These are phyloP conservation scores for Candida sp. DNA, from an alignment of 1,139 yeast genomes.

Conservation along the genomic window DNA sequence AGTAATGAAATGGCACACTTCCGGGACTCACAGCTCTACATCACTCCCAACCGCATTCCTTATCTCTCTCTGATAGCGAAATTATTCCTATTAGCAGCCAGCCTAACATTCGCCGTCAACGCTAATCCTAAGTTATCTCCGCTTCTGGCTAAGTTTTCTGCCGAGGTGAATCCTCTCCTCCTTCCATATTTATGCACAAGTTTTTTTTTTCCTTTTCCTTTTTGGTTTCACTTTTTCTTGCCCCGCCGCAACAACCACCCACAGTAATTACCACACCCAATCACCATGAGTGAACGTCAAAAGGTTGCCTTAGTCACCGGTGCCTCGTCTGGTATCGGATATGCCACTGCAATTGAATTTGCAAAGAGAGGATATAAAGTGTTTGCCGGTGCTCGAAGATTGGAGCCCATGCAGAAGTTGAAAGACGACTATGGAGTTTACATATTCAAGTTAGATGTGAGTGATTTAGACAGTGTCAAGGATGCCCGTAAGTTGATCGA, in stretches of 20 bases:
- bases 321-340: constrained; percentile 84
- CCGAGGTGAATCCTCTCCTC: too few relatives aligned
- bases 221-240: not conserved
- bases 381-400: constrained; percentile 66
- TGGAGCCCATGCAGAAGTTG: constrained; percentile 63
- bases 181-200: not conserved
- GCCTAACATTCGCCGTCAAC: too few relatives aligned
- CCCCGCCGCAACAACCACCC: not conserved
- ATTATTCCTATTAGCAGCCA: too few relatives aligned
- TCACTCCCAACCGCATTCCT: too few relatives aligned
- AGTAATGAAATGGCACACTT: too few relatives aligned
- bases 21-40: too few relatives aligned
- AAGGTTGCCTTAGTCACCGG: constrained; percentile 72
- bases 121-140: too few relatives aligned
- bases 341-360: constrained; percentile 65
- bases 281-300: constrained; percentile 20
- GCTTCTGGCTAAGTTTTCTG: too few relatives aligned
- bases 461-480: constrained; percentile 52
- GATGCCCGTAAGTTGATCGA: constrained; percentile 45
- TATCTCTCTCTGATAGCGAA: too few relatives aligned
- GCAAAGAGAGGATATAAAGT: constrained; percentile 68
- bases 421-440: constrained; percentile 36
- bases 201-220: not conserved
- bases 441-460: constrained; percentile 41
- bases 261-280: not conserved